Evolutionary conservation across 1,139 yeast genomes (phyloP).

Genomic region (Pichia sp.): DNA sequence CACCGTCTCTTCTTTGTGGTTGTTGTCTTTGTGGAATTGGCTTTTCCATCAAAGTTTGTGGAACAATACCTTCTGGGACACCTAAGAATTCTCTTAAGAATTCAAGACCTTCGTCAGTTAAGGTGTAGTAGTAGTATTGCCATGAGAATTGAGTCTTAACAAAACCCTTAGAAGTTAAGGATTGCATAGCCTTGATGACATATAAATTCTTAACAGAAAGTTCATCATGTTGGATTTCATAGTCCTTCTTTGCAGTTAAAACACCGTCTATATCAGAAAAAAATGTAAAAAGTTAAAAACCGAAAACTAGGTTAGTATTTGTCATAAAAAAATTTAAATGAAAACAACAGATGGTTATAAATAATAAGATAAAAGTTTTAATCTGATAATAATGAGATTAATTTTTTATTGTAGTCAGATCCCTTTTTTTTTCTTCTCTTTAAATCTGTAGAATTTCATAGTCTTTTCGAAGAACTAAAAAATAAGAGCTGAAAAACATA

Average conservation of each 20-base stretch:
- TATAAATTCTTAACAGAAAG: constrained; percentile 96
- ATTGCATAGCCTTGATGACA: constrained; percentile 99
- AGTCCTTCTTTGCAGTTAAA: constrained; percentile 98
- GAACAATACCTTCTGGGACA: constrained; percentile 98
- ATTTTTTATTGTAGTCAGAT: too few relatives aligned
- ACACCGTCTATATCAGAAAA: constrained; percentile 75
- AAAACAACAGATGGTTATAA: too few relatives aligned
- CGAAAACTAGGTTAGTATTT: constrained; percentile 11
- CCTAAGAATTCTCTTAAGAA: constrained; percentile 97
- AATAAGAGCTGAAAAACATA: too few relatives aligned
- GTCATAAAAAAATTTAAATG: background rate
- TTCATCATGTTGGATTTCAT: constrained; percentile 96
- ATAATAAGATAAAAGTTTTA: too few relatives aligned
- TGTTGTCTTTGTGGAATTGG: constrained; percentile 79
- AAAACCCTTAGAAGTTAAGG: constrained; percentile 97
- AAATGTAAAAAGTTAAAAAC: background rate
- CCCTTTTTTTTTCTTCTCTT: too few relatives aligned
- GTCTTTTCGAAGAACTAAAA: too few relatives aligned
- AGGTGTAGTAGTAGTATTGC: constrained; percentile 99
- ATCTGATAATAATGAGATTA: too few relatives aligned
- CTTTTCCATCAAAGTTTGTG: constrained; percentile 96
- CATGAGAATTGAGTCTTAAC: constrained; percentile 99
- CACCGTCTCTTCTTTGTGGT: constrained; percentile 47
- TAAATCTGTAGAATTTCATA: too few relatives aligned
- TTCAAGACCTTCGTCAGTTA: constrained; percentile 99